Evolutionary conservation across 371 early-diverging fungal genomes (phyloP).

Genomic region (Apophysomyces sp.): DNA sequence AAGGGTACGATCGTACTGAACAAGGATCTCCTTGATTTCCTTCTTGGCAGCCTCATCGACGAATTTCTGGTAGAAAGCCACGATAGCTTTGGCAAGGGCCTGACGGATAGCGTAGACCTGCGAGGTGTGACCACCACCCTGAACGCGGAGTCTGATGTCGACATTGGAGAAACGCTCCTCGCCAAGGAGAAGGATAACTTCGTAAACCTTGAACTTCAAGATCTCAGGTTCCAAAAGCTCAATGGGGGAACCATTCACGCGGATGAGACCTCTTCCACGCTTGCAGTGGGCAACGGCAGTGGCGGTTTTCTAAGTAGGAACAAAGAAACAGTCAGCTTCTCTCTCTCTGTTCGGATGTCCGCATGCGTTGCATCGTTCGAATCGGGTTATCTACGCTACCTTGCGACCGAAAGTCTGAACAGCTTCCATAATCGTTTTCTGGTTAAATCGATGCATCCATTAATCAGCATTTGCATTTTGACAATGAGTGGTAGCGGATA

Average conservation of each 20-base stretch:
- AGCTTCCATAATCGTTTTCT: slow-evolving; percentile 41
- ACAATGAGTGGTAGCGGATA: not conserved
- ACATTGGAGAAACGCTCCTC: slow-evolving; percentile 95
- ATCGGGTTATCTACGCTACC: slow-evolving; percentile 21
- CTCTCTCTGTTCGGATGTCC: not conserved
- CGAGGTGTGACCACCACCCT: slow-evolving; percentile 97
- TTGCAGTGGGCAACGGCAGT: slow-evolving; percentile 99
- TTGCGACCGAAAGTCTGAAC: slow-evolving; percentile 61
- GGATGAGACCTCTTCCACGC: slow-evolving; percentile 95
- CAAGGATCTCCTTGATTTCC: slow-evolving; percentile 97
- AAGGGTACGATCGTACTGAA: slow-evolving; percentile 98
- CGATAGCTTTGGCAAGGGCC: slow-evolving; percentile 99
- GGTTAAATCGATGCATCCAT: slow-evolving; percentile 4
- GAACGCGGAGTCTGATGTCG: slow-evolving; percentile 97
- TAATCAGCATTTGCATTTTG: not conserved
- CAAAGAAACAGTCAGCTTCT: not conserved
- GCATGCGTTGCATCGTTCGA: not conserved
- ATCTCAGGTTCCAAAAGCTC: slow-evolving; percentile 96
- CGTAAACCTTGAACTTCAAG: slow-evolving; percentile 97
- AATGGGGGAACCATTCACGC: slow-evolving; percentile 97
- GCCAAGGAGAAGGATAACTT: slow-evolving; percentile 97
- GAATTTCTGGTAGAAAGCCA: slow-evolving; percentile 99
- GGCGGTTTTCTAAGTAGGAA: slow-evolving; percentile 91
- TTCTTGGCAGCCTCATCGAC: slow-evolving; percentile 99
- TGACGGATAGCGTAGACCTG: slow-evolving; percentile 99